These are phyloP conservation scores for Zymoseptoria ardabiliae DNA, from an alignment of 2,329 filamentous ascomycete genomes.

Conservation along the genomic window DNA sequence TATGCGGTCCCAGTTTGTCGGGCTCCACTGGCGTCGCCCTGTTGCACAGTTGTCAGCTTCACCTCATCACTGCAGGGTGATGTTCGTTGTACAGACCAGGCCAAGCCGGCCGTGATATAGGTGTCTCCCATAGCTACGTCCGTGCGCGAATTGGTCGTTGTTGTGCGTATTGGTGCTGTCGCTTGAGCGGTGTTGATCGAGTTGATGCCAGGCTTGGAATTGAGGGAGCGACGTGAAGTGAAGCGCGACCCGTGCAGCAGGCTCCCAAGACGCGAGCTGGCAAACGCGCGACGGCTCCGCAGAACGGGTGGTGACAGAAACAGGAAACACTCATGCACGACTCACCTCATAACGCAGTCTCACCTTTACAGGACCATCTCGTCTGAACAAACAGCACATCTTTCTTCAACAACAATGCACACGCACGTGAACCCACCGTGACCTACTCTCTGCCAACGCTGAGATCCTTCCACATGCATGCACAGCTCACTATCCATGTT, in stretches of 20 bases:
- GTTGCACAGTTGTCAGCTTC: too few relatives aligned
- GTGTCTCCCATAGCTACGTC: too few relatives aligned
- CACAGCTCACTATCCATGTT: too few relatives aligned
- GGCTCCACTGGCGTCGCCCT: slow-evolving; percentile 15
- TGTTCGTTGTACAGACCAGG: neutral
- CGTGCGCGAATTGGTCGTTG: too few relatives aligned
- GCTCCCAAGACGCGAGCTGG: neutral
- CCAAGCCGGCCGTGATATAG: neutral
- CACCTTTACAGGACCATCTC: neutral
- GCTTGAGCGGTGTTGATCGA: too few relatives aligned
- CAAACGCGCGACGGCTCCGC: neutral
- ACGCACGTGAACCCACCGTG: neutral
- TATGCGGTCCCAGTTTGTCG: slow-evolving; percentile 7
- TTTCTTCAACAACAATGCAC: neutral
- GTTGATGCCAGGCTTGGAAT: too few relatives aligned
- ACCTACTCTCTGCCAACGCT: neutral
- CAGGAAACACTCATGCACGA: neutral
- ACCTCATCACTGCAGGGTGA: too few relatives aligned
- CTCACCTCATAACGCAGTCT: neutral
- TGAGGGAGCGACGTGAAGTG: neutral
- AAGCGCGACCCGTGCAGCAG: neutral
- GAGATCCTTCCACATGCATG: neutral
- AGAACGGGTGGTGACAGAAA: neutral
- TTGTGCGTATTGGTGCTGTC: too few relatives aligned
- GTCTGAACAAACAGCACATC: neutral